Evolutionary conservation across 495 filamentous ascomycete species (phyloP), one percentile per base, ranked within the genome.

Genomic region (Penicillium roqueforti): DNA sequence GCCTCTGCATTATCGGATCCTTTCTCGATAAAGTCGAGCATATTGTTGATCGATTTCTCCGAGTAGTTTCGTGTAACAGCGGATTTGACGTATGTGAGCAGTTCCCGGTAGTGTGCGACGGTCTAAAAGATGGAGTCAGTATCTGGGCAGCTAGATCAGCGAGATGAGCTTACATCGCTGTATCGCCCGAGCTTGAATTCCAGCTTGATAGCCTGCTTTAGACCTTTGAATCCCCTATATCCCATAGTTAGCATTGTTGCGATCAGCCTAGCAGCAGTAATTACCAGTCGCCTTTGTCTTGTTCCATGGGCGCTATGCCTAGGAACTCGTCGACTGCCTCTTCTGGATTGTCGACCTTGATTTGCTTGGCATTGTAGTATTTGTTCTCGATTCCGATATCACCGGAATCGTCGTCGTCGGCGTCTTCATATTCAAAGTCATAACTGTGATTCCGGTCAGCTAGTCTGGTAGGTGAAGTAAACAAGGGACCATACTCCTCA

Each of bases 321-420:
- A 97, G 76, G 62, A 98, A 98, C 73, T 97, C 92, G 16, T 86
- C 85, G 39, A 97, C 84, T 1, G 93, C 93, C 51, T 88, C 91
- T 61, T 95, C 86, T 3, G 95, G 90, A 56, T 87, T 88, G 50
- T 83, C 84, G 8, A 77, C 80, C 75, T 98, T 98, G 72, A 95
- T 86, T 71, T 96, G 91, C 75, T 98, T 98, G 23, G 93, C 93
- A 75, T 96, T 97, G 80, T 97, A 98, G 76, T 98, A 98, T 75
- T 96, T 96, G 76, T 98, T 98, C 69, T 97, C 95, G 65, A 97
- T 92, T 53, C 92, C 92, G 59, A 97, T 87, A 68, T 96, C 88
- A 19, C 87, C 89, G 34, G 78, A 82, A 41, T 96, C 87, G 40
- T 96, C 89, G 16, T 92, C 93, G 56, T 95, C 92, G 54, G 88